A percentile compares a stretch with the other conserved stretches of the same genome.
These are phyloP conservation scores for Stramenopiles sp. DNA, from an alignment of 352 stramenopile genomes.

Conservation along the genomic window DNA sequence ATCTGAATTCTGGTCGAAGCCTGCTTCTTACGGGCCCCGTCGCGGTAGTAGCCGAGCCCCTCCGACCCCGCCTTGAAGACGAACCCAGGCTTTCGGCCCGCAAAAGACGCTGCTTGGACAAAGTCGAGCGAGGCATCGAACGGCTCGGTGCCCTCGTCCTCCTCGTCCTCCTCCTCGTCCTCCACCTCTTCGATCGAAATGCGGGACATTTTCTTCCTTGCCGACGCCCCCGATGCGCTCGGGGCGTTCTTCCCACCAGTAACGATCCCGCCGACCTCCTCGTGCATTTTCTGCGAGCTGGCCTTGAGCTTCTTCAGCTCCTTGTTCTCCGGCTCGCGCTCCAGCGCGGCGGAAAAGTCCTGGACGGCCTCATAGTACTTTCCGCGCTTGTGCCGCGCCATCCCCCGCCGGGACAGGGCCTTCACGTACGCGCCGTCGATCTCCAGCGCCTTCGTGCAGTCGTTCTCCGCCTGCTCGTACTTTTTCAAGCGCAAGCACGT, in stretches of 20 bases:
- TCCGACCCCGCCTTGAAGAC: not conserved
- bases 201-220: not conserved
- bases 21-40: not conserved
- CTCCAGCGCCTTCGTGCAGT: constrained; percentile 46
- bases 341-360: constrained; percentile 48
- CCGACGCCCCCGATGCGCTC: no score
- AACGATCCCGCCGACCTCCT: not conserved
- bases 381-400: constrained; percentile 54
- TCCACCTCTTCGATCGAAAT: constrained; percentile 5
- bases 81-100: not conserved
- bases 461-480: constrained; percentile 55
- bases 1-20: not conserved
- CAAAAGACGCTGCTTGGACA: not conserved
- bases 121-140: not conserved
- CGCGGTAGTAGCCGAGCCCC: not conserved
- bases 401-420: constrained; percentile 52
- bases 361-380: constrained; percentile 52
- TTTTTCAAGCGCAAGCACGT: constrained; percentile 49
- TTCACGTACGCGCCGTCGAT: constrained; percentile 62
- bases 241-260: not conserved
- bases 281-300: constrained; percentile 9
- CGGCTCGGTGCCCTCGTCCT: not conserved
- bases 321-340: constrained; percentile 38
- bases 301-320: constrained; percentile 43
- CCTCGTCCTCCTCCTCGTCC: constrained; percentile 1